These are phyloP conservation scores for Botrytis paeoniae DNA, from an alignment of 2,329 filamentous ascomycete species.

Conservation along the genomic window DNA sequence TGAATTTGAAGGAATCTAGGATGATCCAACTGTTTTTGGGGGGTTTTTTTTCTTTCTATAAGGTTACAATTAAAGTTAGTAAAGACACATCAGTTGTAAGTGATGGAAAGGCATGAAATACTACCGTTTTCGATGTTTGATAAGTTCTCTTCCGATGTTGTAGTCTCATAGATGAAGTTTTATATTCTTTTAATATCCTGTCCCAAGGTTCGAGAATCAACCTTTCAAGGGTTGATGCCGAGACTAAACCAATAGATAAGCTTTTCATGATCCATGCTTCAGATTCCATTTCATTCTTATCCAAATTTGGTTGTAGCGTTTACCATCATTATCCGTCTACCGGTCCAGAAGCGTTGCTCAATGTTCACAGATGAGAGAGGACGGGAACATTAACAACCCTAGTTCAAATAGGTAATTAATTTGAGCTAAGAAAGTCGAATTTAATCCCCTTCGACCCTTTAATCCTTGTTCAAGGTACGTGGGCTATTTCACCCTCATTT, in stretches of 20 bases:
- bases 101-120: neutral
- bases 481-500: neutral
- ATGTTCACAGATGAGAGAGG: neutral
- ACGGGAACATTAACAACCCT: neutral
- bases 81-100: neutral
- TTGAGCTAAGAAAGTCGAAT: neutral
- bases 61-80: neutral
- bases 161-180: neutral
- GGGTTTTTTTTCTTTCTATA: neutral
- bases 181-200: conserved; percentile 1
- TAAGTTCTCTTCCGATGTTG: neutral
- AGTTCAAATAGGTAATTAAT: neutral
- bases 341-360: neutral
- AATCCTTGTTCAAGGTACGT: conserved; percentile 1
- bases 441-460: neutral
- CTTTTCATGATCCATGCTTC: conserved; percentile 8
- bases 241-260: conserved; percentile 18
- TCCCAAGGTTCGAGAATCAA: neutral
- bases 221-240: neutral
- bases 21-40: neutral
- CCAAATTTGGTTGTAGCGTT: conserved; percentile 1
- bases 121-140: neutral
- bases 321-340: neutral
- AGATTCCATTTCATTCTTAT: neutral
- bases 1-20: neutral